Conservation (phyloP, 768 basidiomycete species). For the Ramaria sp. region DNA sequence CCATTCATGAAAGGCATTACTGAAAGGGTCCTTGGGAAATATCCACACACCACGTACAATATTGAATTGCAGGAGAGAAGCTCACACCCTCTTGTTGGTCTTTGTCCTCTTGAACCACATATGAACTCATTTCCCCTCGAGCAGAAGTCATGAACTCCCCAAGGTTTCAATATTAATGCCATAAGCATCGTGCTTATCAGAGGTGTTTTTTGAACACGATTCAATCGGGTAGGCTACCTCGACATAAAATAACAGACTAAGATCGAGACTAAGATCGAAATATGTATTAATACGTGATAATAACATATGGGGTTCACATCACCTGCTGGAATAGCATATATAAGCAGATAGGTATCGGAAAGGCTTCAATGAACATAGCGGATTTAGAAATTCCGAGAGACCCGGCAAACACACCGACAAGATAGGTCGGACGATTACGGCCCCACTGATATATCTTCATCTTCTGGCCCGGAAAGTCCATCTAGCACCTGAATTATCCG, state of each 20-base stretch:
- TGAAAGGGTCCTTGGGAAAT: neutral
- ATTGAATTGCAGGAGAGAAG: neutral
- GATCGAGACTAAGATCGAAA: neutral
- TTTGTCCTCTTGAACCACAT: neutral
- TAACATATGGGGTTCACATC: neutral
- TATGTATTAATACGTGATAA: neutral
- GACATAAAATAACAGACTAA: neutral
- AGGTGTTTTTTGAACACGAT: too few species aligned
- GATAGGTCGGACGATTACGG: neutral
- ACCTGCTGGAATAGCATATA: too few species aligned
- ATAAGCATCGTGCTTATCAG: too few species aligned
- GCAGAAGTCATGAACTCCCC: neutral
- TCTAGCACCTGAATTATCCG: conserved; percentile 60
- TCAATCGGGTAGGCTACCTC: too few species aligned
- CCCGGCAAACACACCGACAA: too few species aligned
- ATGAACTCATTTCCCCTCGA: neutral
- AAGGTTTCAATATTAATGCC: too few species aligned
- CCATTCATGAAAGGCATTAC: neutral
- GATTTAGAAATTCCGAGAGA: too few species aligned
- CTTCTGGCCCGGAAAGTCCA: conserved; percentile 30
- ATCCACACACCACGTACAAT: neutral
- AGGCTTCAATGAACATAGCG: too few species aligned
- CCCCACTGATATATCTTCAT: neutral
- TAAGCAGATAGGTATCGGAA: too few species aligned
- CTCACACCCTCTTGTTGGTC: neutral